Percentiles rank a stretch among this genome's conserved stretches.
phyloP scores from a whole-genome alignment of 2,329 filamentous ascomycete genomes.

The Beauveria scarabaeidicola region DNA sequence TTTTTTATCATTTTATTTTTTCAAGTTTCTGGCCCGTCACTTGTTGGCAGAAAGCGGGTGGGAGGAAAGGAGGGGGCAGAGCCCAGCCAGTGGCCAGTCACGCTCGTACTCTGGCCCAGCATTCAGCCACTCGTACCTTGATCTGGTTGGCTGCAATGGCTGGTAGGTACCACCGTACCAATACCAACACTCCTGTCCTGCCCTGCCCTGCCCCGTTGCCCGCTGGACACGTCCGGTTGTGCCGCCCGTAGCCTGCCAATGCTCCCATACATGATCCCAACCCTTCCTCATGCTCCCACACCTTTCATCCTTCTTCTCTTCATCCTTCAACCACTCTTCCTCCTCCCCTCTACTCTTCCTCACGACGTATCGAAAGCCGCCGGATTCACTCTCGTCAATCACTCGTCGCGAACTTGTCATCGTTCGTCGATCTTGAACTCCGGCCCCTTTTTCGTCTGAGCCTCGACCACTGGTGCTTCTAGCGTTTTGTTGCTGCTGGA shows the following conservation, averaged over 20 bases:
- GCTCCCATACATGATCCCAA: slow-evolving; percentile 7
- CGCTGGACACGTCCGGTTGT: slow-evolving; percentile 13
- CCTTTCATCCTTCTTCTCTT: slow-evolving; percentile 17
- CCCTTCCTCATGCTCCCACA: slow-evolving; percentile 16
- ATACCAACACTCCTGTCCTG: neutral
- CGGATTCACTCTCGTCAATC: slow-evolving; percentile 11
- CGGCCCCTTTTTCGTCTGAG: slow-evolving; percentile 24
- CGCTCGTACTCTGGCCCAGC: neutral
- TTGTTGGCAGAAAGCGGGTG: neutral
- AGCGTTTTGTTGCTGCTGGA: slow-evolving; percentile 17
- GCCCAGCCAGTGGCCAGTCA: neutral
- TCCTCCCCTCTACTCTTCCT: slow-evolving; percentile 16
- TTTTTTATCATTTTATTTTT: too few species aligned
- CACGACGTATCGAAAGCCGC: slow-evolving; percentile 27
- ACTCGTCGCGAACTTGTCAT: slow-evolving; percentile 12
- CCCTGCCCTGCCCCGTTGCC: neutral
- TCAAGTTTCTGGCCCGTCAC: neutral
- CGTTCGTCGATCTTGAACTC: slow-evolving; percentile 25
- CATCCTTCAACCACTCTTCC: slow-evolving; percentile 15
- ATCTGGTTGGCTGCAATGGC: neutral
- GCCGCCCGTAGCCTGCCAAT: slow-evolving; percentile 18
- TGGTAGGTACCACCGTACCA: too few species aligned
- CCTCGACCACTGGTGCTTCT: slow-evolving; percentile 14
- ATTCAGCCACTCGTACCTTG: neutral
- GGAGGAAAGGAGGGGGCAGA: neutral